Base-by-base conservation (phyloP, 768 basidiomycete species). In the Termitomyces sp. region DNA sequence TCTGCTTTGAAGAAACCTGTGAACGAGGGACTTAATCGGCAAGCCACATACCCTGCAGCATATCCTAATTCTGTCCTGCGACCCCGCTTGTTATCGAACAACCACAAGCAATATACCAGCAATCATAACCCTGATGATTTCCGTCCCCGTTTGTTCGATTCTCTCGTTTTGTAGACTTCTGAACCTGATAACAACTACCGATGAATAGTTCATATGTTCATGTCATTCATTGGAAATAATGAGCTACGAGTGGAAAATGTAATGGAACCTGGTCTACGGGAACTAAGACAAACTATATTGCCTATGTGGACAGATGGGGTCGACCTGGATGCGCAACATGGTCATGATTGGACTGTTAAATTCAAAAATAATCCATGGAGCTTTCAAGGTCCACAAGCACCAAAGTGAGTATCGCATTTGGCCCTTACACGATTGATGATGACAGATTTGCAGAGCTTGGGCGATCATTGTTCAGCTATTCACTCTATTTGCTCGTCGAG, bases 281-380 rank as follows among this genome's bases (percentile, higher is more conserved):
- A 88, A 62, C 76, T 91, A 42, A 74, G 82, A 57, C 74, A 79
- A 40, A 69, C 73, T 3, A 76, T 91, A 24, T 75, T 85, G 62
- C 80, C 81, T 14, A 72, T 86, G 67, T 92, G 89, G 89, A 81
- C 81, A 24, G 78, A 82, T n/a, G 89, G 89, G 1, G 71, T 86
- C 45, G 79, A 80, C 42, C 66, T 74, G 20, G 79, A 83, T 59
- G 65, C 76, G 40, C 65, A 76, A 58, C 62, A 69, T 42, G 74
- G 77, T 53, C 68, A 79, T 64, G 71, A 75, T 62, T 89, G 86
- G 80, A 79, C 79, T 42, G 81, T 88, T n/a, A 79, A 75, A 18
- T 89, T 91, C 62, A 73, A 75, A 57, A 83, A 82, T 59, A 74
- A 78, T n/a, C 89, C 89, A 4, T 92, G 89, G 89, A 79, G 76